phyloP scores from a whole-genome alignment of 2,329 filamentous ascomycete genomes.

The Stromatinia cepivora region DNA sequence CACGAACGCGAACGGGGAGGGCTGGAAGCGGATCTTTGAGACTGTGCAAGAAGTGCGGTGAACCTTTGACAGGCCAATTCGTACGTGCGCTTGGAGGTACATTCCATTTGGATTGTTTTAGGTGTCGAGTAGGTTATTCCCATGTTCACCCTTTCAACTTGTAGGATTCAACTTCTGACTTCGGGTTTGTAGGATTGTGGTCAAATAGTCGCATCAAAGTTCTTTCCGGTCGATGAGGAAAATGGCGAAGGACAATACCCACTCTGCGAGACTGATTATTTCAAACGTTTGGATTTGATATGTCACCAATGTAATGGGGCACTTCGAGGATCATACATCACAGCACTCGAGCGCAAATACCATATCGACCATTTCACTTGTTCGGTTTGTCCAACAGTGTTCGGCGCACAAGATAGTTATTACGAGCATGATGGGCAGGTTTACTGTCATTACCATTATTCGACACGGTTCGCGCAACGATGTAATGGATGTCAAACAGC shows the following conservation, averaged over 20 bases:
- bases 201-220: conserved; percentile 96
- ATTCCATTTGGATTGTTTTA: conserved; percentile 97
- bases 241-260: conserved; percentile 85
- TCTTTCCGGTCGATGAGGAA: conserved; percentile 94
- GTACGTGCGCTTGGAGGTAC: conserved; percentile 91
- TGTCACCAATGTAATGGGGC: conserved; percentile 92
- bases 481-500: conserved; percentile 97
- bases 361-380: conserved; percentile 99
- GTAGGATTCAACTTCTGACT: conserved; percentile 25
- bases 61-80: conserved; percentile 89
- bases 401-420: conserved; percentile 96
- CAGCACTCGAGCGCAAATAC: conserved; percentile 94
- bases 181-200: conserved; percentile 74
- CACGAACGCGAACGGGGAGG: conserved; percentile 54
- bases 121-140: conserved; percentile 69
- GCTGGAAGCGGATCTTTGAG: conserved; percentile 61
- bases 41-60: conserved; percentile 83
- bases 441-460: conserved; percentile 99
- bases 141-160: conserved; percentile 12
- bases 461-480: conserved; percentile 91
- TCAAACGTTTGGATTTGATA: conserved; percentile 83
- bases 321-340: conserved; percentile 95
- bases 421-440: conserved; percentile 97
- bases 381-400: conserved; percentile 95
- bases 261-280: conserved; percentile 97